phyloP scores from a whole-genome alignment of 805 yeast species.

The Wickerhamomyces bovis region DNA sequence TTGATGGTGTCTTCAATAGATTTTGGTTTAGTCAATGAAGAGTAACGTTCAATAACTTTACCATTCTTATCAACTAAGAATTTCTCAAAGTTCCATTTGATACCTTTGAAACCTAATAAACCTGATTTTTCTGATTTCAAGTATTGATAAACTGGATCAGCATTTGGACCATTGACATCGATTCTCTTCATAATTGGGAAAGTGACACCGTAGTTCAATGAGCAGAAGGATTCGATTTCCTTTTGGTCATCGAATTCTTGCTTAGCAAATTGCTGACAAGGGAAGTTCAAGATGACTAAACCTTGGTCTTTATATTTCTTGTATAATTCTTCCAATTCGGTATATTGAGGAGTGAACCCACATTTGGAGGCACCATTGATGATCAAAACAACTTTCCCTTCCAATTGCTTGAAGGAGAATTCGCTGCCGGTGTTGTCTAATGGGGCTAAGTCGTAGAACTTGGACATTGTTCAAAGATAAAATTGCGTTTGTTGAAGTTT shows the following conservation, averaged over 20 bases:
- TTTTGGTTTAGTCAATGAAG: slow-evolving; percentile 64
- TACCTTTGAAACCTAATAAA: slow-evolving; percentile 60
- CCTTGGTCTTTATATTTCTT: slow-evolving; percentile 62
- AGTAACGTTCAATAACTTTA: slow-evolving; percentile 56
- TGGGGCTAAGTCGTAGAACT: slow-evolving; percentile 66
- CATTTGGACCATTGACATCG: slow-evolving; percentile 80
- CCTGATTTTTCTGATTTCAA: slow-evolving; percentile 63
- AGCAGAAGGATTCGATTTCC: slow-evolving; percentile 72
- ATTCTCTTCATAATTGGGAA: slow-evolving; percentile 86
- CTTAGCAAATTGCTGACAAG: slow-evolving; percentile 84
- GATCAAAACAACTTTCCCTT: slow-evolving; percentile 76
- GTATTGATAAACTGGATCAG: slow-evolving; percentile 75
- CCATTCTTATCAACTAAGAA: slow-evolving; percentile 58
- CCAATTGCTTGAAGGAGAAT: slow-evolving; percentile 51
- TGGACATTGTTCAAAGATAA: slow-evolving; percentile 44
- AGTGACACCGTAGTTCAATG: slow-evolving; percentile 78
- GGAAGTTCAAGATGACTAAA: slow-evolving; percentile 72
- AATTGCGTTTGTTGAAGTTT: no score
- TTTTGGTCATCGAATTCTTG: slow-evolving; percentile 69
- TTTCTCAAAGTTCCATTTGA: slow-evolving; percentile 79
- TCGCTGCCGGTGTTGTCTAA: slow-evolving; percentile 52
- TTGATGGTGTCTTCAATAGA: slow-evolving; percentile 54
- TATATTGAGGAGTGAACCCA: slow-evolving; percentile 75
- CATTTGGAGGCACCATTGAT: slow-evolving; percentile 90
- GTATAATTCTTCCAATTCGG: slow-evolving; percentile 64